phyloP scores from a whole-genome alignment of 169 alveolate genomes.

The Plasmodium gallinaceum region DNA sequence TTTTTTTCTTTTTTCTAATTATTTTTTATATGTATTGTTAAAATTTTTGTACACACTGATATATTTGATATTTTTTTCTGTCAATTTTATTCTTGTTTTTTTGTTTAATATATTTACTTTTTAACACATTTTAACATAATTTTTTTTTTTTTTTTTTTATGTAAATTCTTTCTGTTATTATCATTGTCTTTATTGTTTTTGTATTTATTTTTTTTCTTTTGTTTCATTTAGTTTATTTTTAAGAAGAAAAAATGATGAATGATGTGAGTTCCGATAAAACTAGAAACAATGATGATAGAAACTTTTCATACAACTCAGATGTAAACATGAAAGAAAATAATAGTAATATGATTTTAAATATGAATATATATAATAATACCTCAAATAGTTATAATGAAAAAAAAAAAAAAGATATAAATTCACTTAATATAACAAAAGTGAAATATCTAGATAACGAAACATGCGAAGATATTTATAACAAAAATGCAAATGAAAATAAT shows the following conservation, averaged over 20 bases:
- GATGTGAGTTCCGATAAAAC: constrained; percentile 5
- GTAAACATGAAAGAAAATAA: constrained; percentile 1
- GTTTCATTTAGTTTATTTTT: neutral
- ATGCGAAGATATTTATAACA: neutral
- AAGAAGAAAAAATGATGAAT: constrained; percentile 34
- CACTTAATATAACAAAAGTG: neutral
- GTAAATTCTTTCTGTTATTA: neutral
- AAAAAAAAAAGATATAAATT: neutral
- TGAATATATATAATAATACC: neutral
- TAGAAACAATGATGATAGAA: constrained; percentile 4
- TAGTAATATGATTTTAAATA: neutral
- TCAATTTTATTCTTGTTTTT: constrained; percentile 1
- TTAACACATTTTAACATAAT: neutral
- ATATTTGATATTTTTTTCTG: neutral
- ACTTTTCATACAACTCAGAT: constrained; percentile 1
- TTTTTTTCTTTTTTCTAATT: neutral
- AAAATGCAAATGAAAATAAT: no score
- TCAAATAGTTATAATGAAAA: neutral
- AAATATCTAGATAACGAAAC: neutral
- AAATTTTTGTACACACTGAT: constrained; percentile 1
- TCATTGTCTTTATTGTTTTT: neutral
- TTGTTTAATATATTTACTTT: neutral
- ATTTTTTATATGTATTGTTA: neutral
- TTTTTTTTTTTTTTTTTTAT: neutral
- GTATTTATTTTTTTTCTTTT: constrained; percentile 6